Base-by-base conservation (phyloP, 148 eudicot species). In the Suaeda aralocaspica region DNA sequence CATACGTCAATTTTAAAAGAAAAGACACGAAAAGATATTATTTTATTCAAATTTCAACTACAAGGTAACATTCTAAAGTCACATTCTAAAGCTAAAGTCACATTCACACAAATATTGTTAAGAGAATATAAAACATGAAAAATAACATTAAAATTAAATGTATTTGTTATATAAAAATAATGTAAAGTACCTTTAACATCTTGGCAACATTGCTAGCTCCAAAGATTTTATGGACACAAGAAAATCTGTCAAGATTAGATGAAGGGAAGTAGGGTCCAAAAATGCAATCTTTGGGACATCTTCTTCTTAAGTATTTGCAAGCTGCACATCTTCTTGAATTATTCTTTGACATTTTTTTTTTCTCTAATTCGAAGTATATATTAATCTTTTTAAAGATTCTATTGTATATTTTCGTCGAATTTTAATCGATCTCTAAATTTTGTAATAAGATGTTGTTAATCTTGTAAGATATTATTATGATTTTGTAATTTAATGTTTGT, bases 261-360 rank as follows among this genome's bases (percentile, higher is more conserved):
- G 81, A 33, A 34, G 84, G 77, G 73, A 78, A 78, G 66, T 73
- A 72, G 9, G 81, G 83, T 59, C 81, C 77, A 51, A 84, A 81
- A 1, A 77, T 78, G 58, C 87, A 84, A 79, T 81, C 83, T 76
- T 81, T 74, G 26, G 81, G 74, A 51, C 87, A 84, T 31, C 68
- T 68, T 67, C 85, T 84, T 59, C 83, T 71, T 29, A 79, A 49
- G 77, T 49, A 81, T 77, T 72, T 81, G 71, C 84, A 84, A 34
- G 87, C 87, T 45, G 84, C 87, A 74, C 87, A 84, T 52, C 87
- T 84, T 63, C 31, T 81, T 45, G 80, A 70, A 59, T 70, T n/a
- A n/a, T n/a, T n/a, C n/a, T n/a, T 65, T 39, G 82, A 81, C 82
- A 76, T 77, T 49, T 16, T 49, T 3, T 42, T 25, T 6, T 8